These are phyloP conservation scores for Arthrinium phaeospermum DNA, from an alignment of 2,329 filamentous ascomycete genomes.

Conservation along the genomic window DNA sequence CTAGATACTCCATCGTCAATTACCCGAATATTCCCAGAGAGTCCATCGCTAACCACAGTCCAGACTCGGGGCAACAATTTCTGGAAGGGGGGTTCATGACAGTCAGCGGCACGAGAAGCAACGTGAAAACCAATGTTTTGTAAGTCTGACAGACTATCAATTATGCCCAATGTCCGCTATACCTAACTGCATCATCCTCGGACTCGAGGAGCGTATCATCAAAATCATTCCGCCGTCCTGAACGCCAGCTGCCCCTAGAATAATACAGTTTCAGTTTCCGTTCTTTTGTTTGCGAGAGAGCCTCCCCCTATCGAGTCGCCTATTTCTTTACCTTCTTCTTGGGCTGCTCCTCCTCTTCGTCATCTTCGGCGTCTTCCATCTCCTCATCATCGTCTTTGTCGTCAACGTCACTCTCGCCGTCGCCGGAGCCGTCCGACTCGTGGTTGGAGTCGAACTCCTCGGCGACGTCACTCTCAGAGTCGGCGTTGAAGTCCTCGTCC, in stretches of 20 bases:
- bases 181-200: background rate
- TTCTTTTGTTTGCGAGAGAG: background rate
- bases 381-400: conserved; percentile 59
- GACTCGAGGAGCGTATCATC: background rate
- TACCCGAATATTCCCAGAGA: too few species aligned
- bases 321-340: conserved; percentile 31
- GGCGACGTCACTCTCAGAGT: conserved; percentile 92
- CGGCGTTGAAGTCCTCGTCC: conserved; percentile 93
- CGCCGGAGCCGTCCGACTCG: conserved; percentile 79
- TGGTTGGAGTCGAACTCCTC: conserved; percentile 95
- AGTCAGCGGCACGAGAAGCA: background rate
- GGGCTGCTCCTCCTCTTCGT: conserved; percentile 45
- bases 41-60: background rate
- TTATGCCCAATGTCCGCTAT: background rate
- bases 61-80: background rate
- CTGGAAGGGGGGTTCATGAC: background rate
- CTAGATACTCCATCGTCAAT: too few species aligned
- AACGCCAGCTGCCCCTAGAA: conserved; percentile 14
- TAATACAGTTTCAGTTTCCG: conserved; percentile 6
- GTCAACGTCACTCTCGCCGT: conserved; percentile 67
- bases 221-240: background rate
- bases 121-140: background rate
- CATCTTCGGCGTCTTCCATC: conserved; percentile 48
- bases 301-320: background rate
- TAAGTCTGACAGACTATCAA: background rate